Base-by-base conservation (phyloP, 352 stramenopile species). In the Pythium aristosporum region DNA sequence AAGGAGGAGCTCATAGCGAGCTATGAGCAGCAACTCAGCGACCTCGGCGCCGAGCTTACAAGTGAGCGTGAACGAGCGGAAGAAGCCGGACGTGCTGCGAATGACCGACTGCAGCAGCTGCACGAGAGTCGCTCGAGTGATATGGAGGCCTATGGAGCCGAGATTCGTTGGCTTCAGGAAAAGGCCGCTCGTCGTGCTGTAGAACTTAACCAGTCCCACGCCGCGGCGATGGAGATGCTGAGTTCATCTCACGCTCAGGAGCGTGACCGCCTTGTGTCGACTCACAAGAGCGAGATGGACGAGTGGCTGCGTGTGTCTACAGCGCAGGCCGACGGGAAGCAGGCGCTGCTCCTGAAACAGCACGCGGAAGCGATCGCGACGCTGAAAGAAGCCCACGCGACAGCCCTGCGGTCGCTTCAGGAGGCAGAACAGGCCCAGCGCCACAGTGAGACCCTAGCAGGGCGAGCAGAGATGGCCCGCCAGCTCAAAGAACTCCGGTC, bases 401-500 rank as follows among this genome's bases (percentile, higher is more conserved):
- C 65, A 4, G 64, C 62, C 0, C 52, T 80, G 15, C 41, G 71
- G 36, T 67, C 65, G n/a, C 61, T 77, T 1, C 67, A 75, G 30
- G 43, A 69, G 12, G 48, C 37, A 18, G 56, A 81, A 3, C 65
- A 71, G 20, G 20, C 11, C 8, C 64, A 66, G 9, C 71, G 77
- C 39, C 58, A 73, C 16, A 60, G 54, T n/a, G 71, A 79, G 23
- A 56, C 83, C 5, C 50, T 82, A 15, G 55, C 67, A 9, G 57
- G 76, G 32, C 71, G 70, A 12, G 47, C 69, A 0, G 74, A 87
- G 11, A 72, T 71, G n/a, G 52, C 67, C 2, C 68, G 77, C 18
- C 63, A 82, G 30, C 42, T 80, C 18, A 68, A 61, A 0, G 68
- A 77, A 0, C 21, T 83, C 15, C 60, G 57, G 2, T 52, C 15